Conservation (phyloP, 2,329 filamentous ascomycete genomes). For the Talaromyces sp. region DNA sequence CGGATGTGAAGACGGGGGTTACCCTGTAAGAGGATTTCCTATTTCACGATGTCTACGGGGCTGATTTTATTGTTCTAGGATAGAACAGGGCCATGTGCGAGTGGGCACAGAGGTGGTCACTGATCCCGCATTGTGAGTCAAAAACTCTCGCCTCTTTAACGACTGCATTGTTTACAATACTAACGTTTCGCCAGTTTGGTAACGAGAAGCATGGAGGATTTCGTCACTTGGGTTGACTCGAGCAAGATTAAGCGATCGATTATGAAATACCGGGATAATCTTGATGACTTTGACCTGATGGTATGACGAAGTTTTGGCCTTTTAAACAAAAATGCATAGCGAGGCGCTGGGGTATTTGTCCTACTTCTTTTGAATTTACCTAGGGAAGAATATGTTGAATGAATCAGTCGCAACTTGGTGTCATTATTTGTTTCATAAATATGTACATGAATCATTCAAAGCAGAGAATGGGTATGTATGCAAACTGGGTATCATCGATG, state of each 20-base stretch:
- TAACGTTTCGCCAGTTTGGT: slow-evolving; percentile 48
- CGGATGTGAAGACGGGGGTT: slow-evolving; percentile 71
- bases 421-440: background rate
- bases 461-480: background rate
- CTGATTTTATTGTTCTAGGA: slow-evolving; percentile 25
- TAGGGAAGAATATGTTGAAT: background rate
- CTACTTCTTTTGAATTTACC: background rate
- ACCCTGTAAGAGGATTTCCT: slow-evolving; percentile 10
- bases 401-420: background rate
- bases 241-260: slow-evolving; percentile 98
- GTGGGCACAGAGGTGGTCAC: slow-evolving; percentile 87
- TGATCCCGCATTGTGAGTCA: slow-evolving; percentile 66
- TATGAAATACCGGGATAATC: slow-evolving; percentile 86
- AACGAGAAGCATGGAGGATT: slow-evolving; percentile 86
- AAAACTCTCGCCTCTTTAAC: background rate
- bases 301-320: slow-evolving; percentile 28
- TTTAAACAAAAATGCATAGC: slow-evolving; percentile 4
- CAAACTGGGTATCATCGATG: slow-evolving; percentile 5
- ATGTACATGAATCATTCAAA: background rate
- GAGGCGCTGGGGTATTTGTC: slow-evolving; percentile 1
- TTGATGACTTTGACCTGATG: slow-evolving; percentile 92
- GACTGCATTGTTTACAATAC: background rate
- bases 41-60: slow-evolving; percentile 2
- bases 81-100: slow-evolving; percentile 90
- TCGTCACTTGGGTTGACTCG: slow-evolving; percentile 91